Evolutionary conservation across 139 green algal species (phyloP).

Genomic region (Haematococcus sp.): DNA sequence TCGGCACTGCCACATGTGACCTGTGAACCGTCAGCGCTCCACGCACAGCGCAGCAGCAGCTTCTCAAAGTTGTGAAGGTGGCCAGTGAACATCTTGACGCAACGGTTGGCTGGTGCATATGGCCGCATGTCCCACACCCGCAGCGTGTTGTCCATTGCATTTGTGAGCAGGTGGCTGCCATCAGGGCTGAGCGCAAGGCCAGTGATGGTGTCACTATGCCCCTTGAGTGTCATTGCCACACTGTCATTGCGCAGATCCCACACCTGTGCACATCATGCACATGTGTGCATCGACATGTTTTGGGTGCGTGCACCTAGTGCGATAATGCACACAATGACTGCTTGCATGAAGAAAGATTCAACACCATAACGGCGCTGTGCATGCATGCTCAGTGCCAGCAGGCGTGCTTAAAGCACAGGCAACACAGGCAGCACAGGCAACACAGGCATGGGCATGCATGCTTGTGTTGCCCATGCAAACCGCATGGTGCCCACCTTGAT

Average conservation of each 20-base stretch:
- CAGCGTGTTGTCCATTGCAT: slow-evolving; percentile 97
- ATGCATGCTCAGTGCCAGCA: too few species aligned
- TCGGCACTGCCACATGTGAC: slow-evolving; percentile 84
- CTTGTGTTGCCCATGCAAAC: too few species aligned
- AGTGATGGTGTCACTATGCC: slow-evolving; percentile 80
- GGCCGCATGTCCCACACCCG: slow-evolving; percentile 75
- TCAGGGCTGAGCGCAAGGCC: slow-evolving; percentile 81
- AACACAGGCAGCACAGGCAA: too few species aligned
- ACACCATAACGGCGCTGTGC: too few species aligned
- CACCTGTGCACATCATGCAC: slow-evolving; percentile 19
- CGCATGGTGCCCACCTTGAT: slow-evolving; percentile 48
- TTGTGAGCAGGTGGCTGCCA: slow-evolving; percentile 87
- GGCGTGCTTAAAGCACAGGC: too few species aligned
- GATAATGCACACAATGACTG: too few species aligned
- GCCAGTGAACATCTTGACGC: slow-evolving; percentile 64
- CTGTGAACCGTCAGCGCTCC: slow-evolving; percentile 79
- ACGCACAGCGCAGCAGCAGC: slow-evolving; percentile 89
- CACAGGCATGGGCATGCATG: too few species aligned
- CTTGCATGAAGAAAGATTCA: too few species aligned
- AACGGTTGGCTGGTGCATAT: slow-evolving; percentile 87
- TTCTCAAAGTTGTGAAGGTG: slow-evolving; percentile 91
- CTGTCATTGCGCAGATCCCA: slow-evolving; percentile 86
- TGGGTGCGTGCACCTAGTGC: too few species aligned
- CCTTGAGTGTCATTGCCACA: slow-evolving; percentile 61
- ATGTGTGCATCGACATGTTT: background rate